Percentiles rank a stretch among this genome's conserved stretches.
phyloP scores from a whole-genome alignment of 2,329 filamentous ascomycete species.

The Mycogone perniciosa region DNA sequence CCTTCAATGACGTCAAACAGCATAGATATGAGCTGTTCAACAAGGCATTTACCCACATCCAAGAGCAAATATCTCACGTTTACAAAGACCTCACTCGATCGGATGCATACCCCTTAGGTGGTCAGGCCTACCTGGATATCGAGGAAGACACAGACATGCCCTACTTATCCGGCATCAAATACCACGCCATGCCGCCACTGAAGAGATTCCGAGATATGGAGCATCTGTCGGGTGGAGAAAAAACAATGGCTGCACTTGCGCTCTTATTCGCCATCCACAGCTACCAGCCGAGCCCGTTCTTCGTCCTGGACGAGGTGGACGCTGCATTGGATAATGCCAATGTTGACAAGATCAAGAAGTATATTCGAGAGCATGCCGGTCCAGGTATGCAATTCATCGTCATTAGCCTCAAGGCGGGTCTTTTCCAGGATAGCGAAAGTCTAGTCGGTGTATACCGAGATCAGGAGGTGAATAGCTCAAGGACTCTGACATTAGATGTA shows the following conservation, averaged over 20 bases:
- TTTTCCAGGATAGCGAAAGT: constrained; percentile 96
- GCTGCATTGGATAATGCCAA: constrained; percentile 98
- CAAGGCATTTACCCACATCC: constrained; percentile 90
- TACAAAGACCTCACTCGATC: constrained; percentile 94
- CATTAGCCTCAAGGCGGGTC: constrained; percentile 87
- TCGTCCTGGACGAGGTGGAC: constrained; percentile 96
- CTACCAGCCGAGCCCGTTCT: constrained; percentile 93
- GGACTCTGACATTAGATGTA: constrained; percentile 90
- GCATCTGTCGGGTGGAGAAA: constrained; percentile 92
- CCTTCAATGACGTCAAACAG: constrained; percentile 75
- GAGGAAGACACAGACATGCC: constrained; percentile 93
- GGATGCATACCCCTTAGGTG: constrained; percentile 86
- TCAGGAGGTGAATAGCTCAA: constrained; percentile 86
- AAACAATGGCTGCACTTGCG: constrained; percentile 97
- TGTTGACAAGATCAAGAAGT: constrained; percentile 91
- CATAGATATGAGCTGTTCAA: constrained; percentile 87
- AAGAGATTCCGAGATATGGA: constrained; percentile 99
- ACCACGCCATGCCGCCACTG: constrained; percentile 96
- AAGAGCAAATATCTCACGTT: constrained; percentile 85
- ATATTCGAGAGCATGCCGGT: constrained; percentile 87
- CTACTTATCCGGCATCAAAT: constrained; percentile 92
- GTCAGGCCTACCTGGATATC: constrained; percentile 81
- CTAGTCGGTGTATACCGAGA: constrained; percentile 94
- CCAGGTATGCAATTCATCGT: constrained; percentile 99
- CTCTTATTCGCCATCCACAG: constrained; percentile 94